These are phyloP conservation scores for Boletus sp. DNA, from an alignment of 768 basidiomycete genomes.

Conservation along the genomic window DNA sequence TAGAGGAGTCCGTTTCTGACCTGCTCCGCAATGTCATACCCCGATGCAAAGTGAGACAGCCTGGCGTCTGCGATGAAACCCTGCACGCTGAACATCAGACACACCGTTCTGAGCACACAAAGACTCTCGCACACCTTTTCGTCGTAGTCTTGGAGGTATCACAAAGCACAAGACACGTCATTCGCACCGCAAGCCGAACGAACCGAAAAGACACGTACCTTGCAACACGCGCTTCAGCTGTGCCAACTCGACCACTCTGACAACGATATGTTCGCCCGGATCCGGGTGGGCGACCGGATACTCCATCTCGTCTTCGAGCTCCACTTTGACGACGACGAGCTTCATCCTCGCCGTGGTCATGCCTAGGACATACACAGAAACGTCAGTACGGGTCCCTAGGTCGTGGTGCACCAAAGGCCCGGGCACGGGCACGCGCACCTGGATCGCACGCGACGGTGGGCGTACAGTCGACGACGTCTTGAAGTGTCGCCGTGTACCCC, in stretches of 20 bases:
- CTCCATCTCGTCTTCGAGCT: constrained; percentile 63
- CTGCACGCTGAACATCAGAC: constrained; percentile 28
- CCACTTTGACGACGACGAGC: constrained; percentile 69
- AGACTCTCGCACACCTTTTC: constrained; percentile 42
- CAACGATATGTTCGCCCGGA: constrained; percentile 81
- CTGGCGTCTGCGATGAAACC: constrained; percentile 74
- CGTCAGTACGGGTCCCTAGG: too few relatives aligned
- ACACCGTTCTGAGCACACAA: neutral
- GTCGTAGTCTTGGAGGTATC: constrained; percentile 48
- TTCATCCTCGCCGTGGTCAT: constrained; percentile 97
- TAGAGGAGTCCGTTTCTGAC: constrained; percentile 31
- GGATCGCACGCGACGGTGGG: constrained; percentile 69
- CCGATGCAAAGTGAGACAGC: constrained; percentile 71
- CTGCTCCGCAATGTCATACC: constrained; percentile 56
- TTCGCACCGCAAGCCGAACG: neutral
- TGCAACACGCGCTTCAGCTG: constrained; percentile 62
- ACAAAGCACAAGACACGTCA: neutral
- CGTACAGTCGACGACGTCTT: constrained; percentile 57
- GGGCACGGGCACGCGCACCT: constrained; percentile 42
- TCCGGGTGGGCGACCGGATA: constrained; percentile 76
- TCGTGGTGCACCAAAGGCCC: too few relatives aligned
- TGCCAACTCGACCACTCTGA: constrained; percentile 64
- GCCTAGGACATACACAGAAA: constrained; percentile 41
- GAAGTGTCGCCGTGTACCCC: constrained; percentile 64
- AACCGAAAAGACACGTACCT: constrained; percentile 48